Evolutionary conservation across 192 early-diverging fungal genomes (phyloP), one percentile per base, ranked within the genome.

Genomic region (Coemansia nantahalensis): DNA sequence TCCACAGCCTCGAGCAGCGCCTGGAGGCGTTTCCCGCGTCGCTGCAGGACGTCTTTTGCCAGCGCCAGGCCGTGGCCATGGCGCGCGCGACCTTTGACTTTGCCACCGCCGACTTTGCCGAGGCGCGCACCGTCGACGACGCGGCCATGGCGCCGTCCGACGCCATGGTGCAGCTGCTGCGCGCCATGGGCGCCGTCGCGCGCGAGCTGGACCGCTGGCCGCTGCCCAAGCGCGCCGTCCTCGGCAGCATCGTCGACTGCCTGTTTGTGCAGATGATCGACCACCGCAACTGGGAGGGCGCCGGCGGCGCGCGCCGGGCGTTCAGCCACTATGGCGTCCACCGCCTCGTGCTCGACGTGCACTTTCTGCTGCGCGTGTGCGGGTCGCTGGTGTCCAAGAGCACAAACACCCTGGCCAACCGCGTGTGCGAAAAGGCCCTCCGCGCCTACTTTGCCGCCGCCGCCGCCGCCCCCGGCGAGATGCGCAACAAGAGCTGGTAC

Each of bases 11-110:
- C 35, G 63, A 72, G 57, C 62, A 66, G 37, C 71, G 78, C 1
- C 61, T 80, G 11, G 72, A 80, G 31, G 67, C 68, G 8, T 80
- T 80, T 34, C 78, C 78, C 0, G 26, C 46, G 0, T 68, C 71
- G 12, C 48, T 80, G 26, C 78, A 80, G 50, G 78, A 80, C 16
- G 72, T 80, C 14, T 80, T 72, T 48, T 76, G 72, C 45, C 78
- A 80, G 36, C 65, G 66, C 32, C 67, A 76, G 21, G 55, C 72
- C 2, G 59, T 61, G 24, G 28, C 49, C 7, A 54, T 68, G n/a
- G 50, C 60, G 31, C 50, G 60, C 12, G 18, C 48, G 4, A 39
- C 58, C 6, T 80, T 76, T 45, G 63, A 70, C 54, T 76, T 76
- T 67, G 68, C 62, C 15, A 67, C 64, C 4, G 45, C 59, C 13